Conservation (phyloP, 495 filamentous ascomycete genomes). For the Usnea hakonensis region DNA sequence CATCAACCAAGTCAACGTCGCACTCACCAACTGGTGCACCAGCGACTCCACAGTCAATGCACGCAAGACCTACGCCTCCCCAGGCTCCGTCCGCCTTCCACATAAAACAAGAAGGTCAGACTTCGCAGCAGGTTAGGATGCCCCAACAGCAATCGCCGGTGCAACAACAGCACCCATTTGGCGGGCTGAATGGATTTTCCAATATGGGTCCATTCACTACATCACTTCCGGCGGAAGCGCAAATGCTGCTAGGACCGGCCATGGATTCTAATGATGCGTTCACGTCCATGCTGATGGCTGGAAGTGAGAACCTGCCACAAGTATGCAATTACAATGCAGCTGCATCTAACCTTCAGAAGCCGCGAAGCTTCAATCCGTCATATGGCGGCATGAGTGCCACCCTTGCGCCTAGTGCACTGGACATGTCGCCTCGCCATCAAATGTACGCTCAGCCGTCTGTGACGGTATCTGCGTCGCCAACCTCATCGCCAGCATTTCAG, state of each 20-base stretch:
- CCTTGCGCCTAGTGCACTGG: slow-evolving; percentile 27
- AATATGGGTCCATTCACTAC: slow-evolving; percentile 35
- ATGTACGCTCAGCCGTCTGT: slow-evolving; percentile 12
- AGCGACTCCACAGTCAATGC: slow-evolving; percentile 24
- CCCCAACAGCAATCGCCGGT: slow-evolving; percentile 26
- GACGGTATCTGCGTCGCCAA: slow-evolving; percentile 12
- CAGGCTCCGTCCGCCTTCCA: slow-evolving; percentile 15
- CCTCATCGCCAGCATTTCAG: slow-evolving; percentile 13
- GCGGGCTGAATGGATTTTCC: slow-evolving; percentile 19
- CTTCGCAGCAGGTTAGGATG: slow-evolving; percentile 19
- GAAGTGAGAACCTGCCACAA: slow-evolving; percentile 28
- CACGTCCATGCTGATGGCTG: slow-evolving; percentile 39
- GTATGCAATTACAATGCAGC: slow-evolving; percentile 34
- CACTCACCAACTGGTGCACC: slow-evolving; percentile 22
- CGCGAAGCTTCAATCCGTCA: slow-evolving; percentile 24
- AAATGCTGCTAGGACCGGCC: slow-evolving; percentile 39
- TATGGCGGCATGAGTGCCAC: slow-evolving; percentile 28
- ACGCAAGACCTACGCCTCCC: slow-evolving; percentile 13
- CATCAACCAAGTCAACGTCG: slow-evolving; percentile 27
- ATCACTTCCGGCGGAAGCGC: slow-evolving; percentile 41
- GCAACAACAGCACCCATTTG: slow-evolving; percentile 21
- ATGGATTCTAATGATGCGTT: slow-evolving; percentile 38
- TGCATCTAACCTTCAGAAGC: slow-evolving; percentile 17
- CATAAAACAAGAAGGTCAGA: slow-evolving; percentile 10
- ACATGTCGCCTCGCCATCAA: slow-evolving; percentile 23